Percentiles rank a stretch among this genome's conserved stretches.
Conservation (phyloP, 2,329 filamentous ascomycete genomes). For the Fusarium lateritium region DNA sequence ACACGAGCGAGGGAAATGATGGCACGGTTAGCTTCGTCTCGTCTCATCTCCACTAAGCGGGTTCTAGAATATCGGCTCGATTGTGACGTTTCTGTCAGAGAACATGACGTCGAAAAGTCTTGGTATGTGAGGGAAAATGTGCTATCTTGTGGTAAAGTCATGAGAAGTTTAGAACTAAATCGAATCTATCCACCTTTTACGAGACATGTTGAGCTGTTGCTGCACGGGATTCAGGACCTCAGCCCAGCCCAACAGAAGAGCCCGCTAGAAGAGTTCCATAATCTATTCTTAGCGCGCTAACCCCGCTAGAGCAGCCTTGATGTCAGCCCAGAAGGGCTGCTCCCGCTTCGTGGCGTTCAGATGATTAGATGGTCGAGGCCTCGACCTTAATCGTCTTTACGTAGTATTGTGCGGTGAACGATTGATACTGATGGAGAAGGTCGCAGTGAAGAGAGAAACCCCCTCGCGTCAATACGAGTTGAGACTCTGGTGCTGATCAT, state of each 20-base stretch:
- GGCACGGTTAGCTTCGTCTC: not conserved
- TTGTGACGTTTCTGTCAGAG: conserved; percentile 4
- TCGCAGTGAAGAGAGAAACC: not conserved
- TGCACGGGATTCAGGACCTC: not conserved
- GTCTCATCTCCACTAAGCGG: conserved; percentile 4
- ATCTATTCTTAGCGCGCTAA: conserved; percentile 33
- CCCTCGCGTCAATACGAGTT: conserved; percentile 4
- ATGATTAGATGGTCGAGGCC: conserved; percentile 5
- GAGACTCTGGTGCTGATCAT: conserved; percentile 1
- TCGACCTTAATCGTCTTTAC: not conserved
- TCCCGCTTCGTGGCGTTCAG: conserved; percentile 6
- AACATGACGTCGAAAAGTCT: conserved; percentile 19
- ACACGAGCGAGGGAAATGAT: conserved; percentile 27
- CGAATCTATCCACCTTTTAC: not conserved
- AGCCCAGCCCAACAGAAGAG: not conserved
- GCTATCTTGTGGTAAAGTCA: not conserved
- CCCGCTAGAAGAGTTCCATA: conserved; percentile 28
- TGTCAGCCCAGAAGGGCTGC: conserved; percentile 33
- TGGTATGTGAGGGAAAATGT: not conserved
- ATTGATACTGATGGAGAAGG: not conserved
- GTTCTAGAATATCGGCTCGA: conserved; percentile 18
- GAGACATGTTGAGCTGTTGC: not conserved
- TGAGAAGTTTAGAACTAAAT: not conserved
- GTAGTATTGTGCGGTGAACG: conserved; percentile 16
- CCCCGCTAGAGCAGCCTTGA: conserved; percentile 13